Evolutionary conservation across 192 early-diverging fungal species (phyloP), one percentile per base, ranked within the genome.

Genomic region (Backusella australiensis): DNA sequence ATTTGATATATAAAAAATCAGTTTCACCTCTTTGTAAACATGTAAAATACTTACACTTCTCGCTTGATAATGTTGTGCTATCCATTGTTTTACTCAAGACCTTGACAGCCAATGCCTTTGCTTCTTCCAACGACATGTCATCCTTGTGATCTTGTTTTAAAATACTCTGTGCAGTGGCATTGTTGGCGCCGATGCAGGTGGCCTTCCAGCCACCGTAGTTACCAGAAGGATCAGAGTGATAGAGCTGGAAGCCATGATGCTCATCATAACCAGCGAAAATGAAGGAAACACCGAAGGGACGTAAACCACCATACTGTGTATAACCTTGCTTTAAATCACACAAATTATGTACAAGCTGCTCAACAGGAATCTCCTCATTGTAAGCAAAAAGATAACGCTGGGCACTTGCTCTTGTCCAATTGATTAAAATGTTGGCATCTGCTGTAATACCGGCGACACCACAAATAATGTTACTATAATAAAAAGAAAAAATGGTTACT

Each of bases 191-290:
- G 81, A 99, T 97, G 85, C 96, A 97, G 42, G 94, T 96, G 7
- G 98, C 96, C 83, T 97, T 98, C 98, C 98, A 99, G 69, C 97
- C 97, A 80, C 93, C 91, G 85, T 99, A 99, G 88, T 99, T 99
- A 69, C 98, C 98, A 3, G 96, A 96, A 0, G 98, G 98, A 86
- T 99, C 98, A 21, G 96, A 97, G 83, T 96, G 95, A 82, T 98
- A 99, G 38, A 99, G 90, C 84, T 99, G 98, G 89, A 98, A 97
- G 15, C 96, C 97, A 79, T 87, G 84, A 56, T 93, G 89, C 34
- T 92, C 82, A 81, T 99, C 98, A 85, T 93, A 95, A 34, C 98
- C 97, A 29, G 95, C 98, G 78, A 95, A 98, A 72, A 99, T 87
- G 82, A 99, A 98, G 26, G 97, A 98, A 15, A 99, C 98, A 53